Evolutionary conservation across 1,284 basidiomycete genomes (phyloP), one percentile per base, ranked within the genome.

Genomic region (Termitomyces sp.): DNA sequence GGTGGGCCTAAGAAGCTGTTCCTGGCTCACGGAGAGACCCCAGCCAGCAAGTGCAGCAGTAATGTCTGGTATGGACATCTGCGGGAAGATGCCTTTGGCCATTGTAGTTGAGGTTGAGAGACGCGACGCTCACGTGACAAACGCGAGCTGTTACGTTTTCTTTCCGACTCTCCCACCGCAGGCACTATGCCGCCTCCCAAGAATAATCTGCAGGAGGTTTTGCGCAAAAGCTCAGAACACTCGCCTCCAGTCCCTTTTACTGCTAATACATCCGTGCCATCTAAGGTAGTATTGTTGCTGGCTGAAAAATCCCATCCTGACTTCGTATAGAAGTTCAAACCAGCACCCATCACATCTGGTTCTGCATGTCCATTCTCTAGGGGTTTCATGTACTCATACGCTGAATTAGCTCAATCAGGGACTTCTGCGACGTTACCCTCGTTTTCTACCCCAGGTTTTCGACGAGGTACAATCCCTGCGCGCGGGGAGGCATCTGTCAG

Each of bases 1-100:
- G 0, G 82, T 83, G 0, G 91, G 91, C 39, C 80, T 79, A 26
- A 76, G 66, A 41, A 94, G 80, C 61, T 92, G 88, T 54, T 90
- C 86, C 45, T 77, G 76, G 55, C 78, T 81, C 36, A 89, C 77
- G 7, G 78, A 73, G 31, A 88, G 72, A 0, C 82, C 82, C 86
- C 88, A 90, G 19, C 78, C 80, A 10, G 75, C 71, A 33, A 90
- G 77, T 2, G 83, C 76, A 41, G 73, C 69, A 36, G 85, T 79
- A 26, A 89, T 84, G 55, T 89, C 86, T 26, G 72, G 64, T 30
- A 78, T 71, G 36, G 77, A 74, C 78, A 89, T 82, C 38, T 80
- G 76, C 2, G 88, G 87, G 59, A 85, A 88, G 39, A 73, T 76
- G 17, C 71, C 73, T 62, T 77, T 78, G 7, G 67, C 69, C 70